Conservation (phyloP, 1,139 yeast genomes). For the Scheffersomyces illinoinensis region DNA sequence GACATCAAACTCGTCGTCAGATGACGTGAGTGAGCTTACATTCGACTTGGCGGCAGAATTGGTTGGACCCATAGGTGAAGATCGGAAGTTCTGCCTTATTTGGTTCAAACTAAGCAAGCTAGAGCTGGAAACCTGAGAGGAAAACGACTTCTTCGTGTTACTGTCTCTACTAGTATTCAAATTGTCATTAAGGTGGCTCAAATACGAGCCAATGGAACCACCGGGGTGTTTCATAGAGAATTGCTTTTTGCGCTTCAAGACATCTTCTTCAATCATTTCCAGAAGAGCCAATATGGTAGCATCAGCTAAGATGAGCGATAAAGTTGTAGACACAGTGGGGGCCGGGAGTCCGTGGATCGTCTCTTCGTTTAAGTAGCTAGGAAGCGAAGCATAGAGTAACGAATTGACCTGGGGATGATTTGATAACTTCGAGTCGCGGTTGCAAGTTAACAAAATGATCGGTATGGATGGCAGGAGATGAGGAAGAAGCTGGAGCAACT, state of each 20-base stretch:
- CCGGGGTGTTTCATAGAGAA: constrained; percentile 85
- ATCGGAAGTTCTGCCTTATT: constrained; percentile 18
- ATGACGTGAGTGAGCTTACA: constrained; percentile 18
- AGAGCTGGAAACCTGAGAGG: constrained; percentile 23
- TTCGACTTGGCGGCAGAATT: constrained; percentile 4
- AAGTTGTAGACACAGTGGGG: constrained; percentile 82
- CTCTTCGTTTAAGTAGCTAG: constrained; percentile 57
- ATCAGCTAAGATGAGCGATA: constrained; percentile 76
- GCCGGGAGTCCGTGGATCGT: constrained; percentile 81
- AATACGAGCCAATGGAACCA: constrained; percentile 76
- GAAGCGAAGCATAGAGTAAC: constrained; percentile 63
- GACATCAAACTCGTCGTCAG: constrained; percentile 23
- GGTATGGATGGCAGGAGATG: constrained; percentile 58
- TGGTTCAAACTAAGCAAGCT: constrained; percentile 33
- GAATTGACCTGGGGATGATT: constrained; percentile 47
- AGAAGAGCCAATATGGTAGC: constrained; percentile 73
- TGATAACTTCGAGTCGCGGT: constrained; percentile 48
- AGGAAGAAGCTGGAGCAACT: constrained; percentile 58
- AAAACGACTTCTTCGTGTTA: constrained; percentile 4
- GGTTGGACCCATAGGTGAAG: constrained; percentile 4
- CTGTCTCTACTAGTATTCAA: constrained; percentile 1
- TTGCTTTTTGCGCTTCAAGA: constrained; percentile 48
- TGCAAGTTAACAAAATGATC: constrained; percentile 64
- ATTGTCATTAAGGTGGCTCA: constrained; percentile 38
- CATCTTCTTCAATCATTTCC: constrained; percentile 64